A percentile compares a stretch with the other conserved stretches of the same genome.
phyloP scores from a whole-genome alignment of 2,329 filamentous ascomycete species.

The Hymenoscyphus fraxineus region DNA sequence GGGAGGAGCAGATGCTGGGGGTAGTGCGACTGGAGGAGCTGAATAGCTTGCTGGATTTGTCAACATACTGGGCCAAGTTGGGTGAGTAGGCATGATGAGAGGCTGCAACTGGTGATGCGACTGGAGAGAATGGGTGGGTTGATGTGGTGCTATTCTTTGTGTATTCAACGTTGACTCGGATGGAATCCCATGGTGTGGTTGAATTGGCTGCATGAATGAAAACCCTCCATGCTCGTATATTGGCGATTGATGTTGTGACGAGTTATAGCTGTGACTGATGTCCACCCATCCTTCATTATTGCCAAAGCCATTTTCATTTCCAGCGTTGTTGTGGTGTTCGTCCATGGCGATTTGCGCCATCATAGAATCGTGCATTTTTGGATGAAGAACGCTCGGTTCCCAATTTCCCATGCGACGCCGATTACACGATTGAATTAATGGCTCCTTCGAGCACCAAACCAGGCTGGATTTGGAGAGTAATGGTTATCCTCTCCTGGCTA shows the following conservation, averaged over 20 bases:
- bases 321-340: constrained; percentile 31
- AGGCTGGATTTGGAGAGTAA: constrained; percentile 25
- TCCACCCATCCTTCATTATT: constrained; percentile 51
- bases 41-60: constrained; percentile 66
- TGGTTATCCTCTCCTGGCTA: constrained; percentile 37
- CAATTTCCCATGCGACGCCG: constrained; percentile 19
- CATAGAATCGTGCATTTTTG: constrained; percentile 36
- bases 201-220: constrained; percentile 55
- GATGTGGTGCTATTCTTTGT: constrained; percentile 52
- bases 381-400: constrained; percentile 17
- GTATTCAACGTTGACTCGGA: constrained; percentile 48
- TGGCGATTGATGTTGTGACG: constrained; percentile 63
- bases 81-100: constrained; percentile 65
- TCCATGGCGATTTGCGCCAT: constrained; percentile 37
- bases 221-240: constrained; percentile 65
- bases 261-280: constrained; percentile 42
- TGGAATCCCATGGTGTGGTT: constrained; percentile 57
- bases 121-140: constrained; percentile 31
- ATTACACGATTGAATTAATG: constrained; percentile 21
- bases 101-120: constrained; percentile 59
- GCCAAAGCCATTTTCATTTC: constrained; percentile 38
- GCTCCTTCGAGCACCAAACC: constrained; percentile 16
- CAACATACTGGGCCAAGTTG: constrained; percentile 77
- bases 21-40: constrained; percentile 54
- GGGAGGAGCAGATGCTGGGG: constrained; percentile 46